Evolutionary conservation across 768 basidiomycete species (phyloP).

Genomic region (Gymnopilus dilepis): DNA sequence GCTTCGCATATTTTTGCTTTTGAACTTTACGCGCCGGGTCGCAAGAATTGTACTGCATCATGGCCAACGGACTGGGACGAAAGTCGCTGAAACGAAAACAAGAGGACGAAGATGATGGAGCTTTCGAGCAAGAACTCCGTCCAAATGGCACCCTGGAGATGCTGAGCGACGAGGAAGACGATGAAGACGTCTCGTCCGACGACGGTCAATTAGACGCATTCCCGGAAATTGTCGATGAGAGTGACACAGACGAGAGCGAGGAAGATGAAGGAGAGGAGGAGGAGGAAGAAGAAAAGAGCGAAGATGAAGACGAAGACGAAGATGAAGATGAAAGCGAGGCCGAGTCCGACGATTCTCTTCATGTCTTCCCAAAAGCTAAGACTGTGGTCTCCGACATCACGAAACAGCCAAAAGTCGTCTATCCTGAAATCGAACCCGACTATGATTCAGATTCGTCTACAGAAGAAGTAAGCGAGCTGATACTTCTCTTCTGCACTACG

Average conservation of each 20-base stretch:
- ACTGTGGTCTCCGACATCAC: conserved; percentile 80
- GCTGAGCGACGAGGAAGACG: conserved; percentile 73
- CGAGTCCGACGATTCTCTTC: conserved; percentile 51
- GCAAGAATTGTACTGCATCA: conserved; percentile 4
- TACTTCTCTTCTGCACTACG: background rate
- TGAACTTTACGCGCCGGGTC: background rate
- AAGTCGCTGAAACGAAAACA: conserved; percentile 65
- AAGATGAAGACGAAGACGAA: conserved; percentile 46
- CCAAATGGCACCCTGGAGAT: conserved; percentile 64
- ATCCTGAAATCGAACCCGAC: conserved; percentile 87
- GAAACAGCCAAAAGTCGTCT: conserved; percentile 81
- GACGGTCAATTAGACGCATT: conserved; percentile 74
- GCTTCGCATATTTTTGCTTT: conserved; percentile 27
- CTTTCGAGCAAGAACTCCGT: conserved; percentile 36
- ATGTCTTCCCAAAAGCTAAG: conserved; percentile 68
- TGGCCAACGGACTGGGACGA: conserved; percentile 35
- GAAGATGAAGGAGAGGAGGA: conserved; percentile 45
- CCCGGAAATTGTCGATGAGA: conserved; percentile 65
- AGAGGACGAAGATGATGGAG: conserved; percentile 42
- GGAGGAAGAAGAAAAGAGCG: conserved; percentile 46
- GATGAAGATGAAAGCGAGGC: conserved; percentile 43
- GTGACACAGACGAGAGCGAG: conserved; percentile 55
- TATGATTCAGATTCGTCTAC: conserved; percentile 93
- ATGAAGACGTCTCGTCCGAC: conserved; percentile 51
- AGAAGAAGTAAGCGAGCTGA: conserved; percentile 71